Base-by-base conservation (phyloP, 257 asterid genomes). In the Vinca minor region DNA sequence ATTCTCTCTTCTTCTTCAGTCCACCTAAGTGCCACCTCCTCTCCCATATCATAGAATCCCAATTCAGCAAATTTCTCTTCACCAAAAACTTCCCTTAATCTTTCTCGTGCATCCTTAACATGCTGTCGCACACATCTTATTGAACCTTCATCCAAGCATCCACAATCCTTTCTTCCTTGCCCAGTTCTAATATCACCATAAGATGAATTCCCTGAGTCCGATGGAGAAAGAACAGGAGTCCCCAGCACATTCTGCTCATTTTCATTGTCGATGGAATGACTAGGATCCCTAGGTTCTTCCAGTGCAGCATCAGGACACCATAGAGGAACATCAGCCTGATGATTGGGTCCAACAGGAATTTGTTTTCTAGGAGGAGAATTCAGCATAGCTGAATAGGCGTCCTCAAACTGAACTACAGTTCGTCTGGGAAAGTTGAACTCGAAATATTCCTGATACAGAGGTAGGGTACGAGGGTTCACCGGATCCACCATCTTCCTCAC, bases 31-130 rank as follows among this genome's bases (percentile, higher is more conserved):
- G 93, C 87, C 67, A 85, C 84, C 54, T 67, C 87, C 66, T 85
- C 96, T 18, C 98, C 98, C 94, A 79, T 87, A 26, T 81, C 76
- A 59, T 62, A 62, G 48, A 92, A 79, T 25, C 98, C 96, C 76
- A 92, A 67, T 45, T 75, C 82, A 25, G 58, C 10, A 45, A 85
- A 89, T 20, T 29, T 71, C 35, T 76, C 74, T 21, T 55, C 71
- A 9, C 95, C 88, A 36, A 92, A 50, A 28, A 66, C 73, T 66
- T 65, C 79, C 23, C 71, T 70, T 26, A 89, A 62, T 53, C 70
- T 82, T 50, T 78, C 85, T 73, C 95, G 80, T 32, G 89, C 87
- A 78, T 89, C 91, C 9, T 66, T 64, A 23, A 86, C 73, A 52
- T 87, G 96, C 58, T 81, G 91, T 71, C 73, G 84, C 52, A 84